Conservation (phyloP, 176 grass and related monocot genomes). For the Calamus simplicifolius region DNA sequence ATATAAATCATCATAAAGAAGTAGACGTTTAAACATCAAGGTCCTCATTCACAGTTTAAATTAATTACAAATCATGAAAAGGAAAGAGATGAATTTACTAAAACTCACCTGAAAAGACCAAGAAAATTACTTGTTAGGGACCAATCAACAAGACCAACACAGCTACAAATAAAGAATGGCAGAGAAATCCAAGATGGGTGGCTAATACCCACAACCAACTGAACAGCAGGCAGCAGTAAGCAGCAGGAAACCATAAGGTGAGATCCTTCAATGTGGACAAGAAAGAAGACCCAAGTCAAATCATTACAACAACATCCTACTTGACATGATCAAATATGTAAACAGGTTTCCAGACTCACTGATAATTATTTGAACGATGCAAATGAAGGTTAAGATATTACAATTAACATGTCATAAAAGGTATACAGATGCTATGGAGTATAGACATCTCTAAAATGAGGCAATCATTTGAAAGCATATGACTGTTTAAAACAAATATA, state of each 20-base stretch:
- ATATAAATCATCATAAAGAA: not conserved
- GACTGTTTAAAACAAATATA: too few species aligned
- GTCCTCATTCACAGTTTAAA: conserved; percentile 1
- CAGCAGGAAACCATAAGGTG: conserved; percentile 80
- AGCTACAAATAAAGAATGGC: conserved; percentile 97
- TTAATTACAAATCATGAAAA: conserved; percentile 6
- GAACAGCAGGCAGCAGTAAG: conserved; percentile 72
- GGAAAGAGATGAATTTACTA: not conserved
- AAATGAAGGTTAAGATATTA: too few species aligned
- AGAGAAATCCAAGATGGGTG: conserved; percentile 91
- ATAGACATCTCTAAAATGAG: too few species aligned
- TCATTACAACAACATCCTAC: not conserved
- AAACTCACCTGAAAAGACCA: conserved; percentile 83
- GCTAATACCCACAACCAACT: conserved; percentile 90
- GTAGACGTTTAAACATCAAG: too few species aligned
- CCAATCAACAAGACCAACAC: conserved; percentile 94
- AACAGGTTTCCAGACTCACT: too few species aligned
- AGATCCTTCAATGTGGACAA: conserved; percentile 55
- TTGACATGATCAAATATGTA: too few species aligned
- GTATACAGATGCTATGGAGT: too few species aligned
- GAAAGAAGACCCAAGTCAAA: conserved; percentile 22
- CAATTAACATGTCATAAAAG: too few species aligned
- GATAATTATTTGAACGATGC: too few species aligned
- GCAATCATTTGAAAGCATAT: too few species aligned
- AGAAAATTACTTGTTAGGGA: conserved; percentile 98